Conservation (phyloP, 2,329 filamentous ascomycete species). For the Colletotrichum chlorophyti region DNA sequence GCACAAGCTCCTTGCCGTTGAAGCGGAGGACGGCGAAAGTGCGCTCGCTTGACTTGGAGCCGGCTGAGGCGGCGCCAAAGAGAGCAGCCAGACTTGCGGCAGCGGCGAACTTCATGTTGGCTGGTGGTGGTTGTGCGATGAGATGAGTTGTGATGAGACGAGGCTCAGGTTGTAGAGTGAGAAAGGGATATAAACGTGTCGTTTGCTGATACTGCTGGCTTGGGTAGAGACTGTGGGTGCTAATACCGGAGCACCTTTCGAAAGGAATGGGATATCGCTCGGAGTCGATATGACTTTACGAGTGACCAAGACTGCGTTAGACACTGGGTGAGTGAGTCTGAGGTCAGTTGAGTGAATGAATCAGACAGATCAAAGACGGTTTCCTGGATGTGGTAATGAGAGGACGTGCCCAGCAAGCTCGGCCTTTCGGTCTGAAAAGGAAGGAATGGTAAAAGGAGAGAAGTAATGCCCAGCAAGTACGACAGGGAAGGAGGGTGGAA, state of each 20-base stretch:
- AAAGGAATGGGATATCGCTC: conserved; percentile 32
- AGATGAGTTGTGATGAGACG: background rate
- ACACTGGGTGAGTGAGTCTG: conserved; percentile 1
- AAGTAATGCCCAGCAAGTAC: conserved; percentile 28
- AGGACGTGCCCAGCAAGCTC: conserved; percentile 44
- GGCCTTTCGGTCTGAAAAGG: conserved; percentile 26
- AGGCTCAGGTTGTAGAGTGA: too few relatives aligned
- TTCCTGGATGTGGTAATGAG: conserved; percentile 38
- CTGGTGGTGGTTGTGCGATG: conserved; percentile 11
- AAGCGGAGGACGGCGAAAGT: conserved; percentile 76
- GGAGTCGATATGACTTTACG: conserved; percentile 31
- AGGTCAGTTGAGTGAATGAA: conserved; percentile 40
- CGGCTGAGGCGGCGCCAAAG: conserved; percentile 43
- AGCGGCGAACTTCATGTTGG: conserved; percentile 45
- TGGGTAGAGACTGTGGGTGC: conserved; percentile 30
- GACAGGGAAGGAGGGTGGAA: conserved; percentile 32
- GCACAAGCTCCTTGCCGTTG: conserved; percentile 68
- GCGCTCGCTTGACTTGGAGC: conserved; percentile 48
- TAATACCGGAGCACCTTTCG: conserved; percentile 44
- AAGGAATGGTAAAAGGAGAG: conserved; percentile 27
- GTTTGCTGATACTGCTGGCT: conserved; percentile 5
- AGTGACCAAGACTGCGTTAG: conserved; percentile 27
- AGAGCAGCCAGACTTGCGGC: conserved; percentile 43
- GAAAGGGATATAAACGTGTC: background rate
- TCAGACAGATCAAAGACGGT: conserved; percentile 35